Conservation (phyloP, 805 yeast genomes). For the Lipomyces starkeyi region DNA sequence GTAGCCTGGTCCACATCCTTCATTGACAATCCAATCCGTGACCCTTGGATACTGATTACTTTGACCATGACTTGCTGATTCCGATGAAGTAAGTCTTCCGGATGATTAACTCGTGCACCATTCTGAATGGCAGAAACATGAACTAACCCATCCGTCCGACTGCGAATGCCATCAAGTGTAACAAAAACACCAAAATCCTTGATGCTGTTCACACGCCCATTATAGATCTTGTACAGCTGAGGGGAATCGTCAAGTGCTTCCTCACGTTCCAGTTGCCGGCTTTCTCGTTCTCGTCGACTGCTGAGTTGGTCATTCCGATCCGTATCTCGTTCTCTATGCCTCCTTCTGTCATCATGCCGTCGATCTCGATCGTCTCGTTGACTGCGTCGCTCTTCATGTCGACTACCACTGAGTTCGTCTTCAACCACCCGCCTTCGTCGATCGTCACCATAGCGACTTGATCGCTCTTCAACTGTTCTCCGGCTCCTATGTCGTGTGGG, state of each 20-base stretch:
- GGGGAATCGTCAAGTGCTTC: constrained; percentile 45
- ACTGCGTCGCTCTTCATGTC: constrained; percentile 1
- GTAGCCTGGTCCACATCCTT: constrained; percentile 72
- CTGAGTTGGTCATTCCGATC: neutral
- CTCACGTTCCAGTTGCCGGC: neutral
- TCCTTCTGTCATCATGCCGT: neutral
- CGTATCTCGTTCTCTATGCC: neutral
- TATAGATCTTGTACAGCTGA: constrained; percentile 56
- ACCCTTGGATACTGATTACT: constrained; percentile 56
- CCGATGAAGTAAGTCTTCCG: constrained; percentile 60
- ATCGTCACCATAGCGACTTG: neutral
- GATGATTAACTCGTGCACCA: constrained; percentile 57
- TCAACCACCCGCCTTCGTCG: constrained; percentile 1
- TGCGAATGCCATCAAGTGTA: constrained; percentile 52
- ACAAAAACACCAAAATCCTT: constrained; percentile 83
- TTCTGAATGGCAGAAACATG: constrained; percentile 73
- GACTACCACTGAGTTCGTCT: constrained; percentile 1
- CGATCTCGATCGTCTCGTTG: neutral
- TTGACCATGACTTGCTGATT: constrained; percentile 71
- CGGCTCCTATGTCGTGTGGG: constrained; percentile 4
- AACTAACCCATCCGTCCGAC: constrained; percentile 63
- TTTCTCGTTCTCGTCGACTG: constrained; percentile 1
- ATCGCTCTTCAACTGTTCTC: neutral
- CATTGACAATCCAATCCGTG: constrained; percentile 65
- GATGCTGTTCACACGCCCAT: constrained; percentile 65